phyloP scores from a whole-genome alignment of 164 flowering plant genomes.

The Magnolia changhungtana region DNA sequence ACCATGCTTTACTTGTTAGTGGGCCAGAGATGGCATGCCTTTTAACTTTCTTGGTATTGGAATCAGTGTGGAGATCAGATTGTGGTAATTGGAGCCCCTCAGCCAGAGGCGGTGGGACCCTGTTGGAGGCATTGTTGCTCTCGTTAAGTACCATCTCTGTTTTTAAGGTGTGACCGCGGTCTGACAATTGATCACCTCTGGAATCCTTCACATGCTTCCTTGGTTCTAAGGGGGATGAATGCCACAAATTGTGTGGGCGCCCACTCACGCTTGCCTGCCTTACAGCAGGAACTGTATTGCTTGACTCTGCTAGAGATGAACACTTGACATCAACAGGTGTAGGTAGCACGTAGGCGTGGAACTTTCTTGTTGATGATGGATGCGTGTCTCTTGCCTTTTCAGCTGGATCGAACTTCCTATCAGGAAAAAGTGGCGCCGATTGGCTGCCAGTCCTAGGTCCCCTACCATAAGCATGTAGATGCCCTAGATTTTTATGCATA shows the following conservation, averaged over 20 bases:
- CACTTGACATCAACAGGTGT: constrained; percentile 67
- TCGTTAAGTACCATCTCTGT: constrained; percentile 57
- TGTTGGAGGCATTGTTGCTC: constrained; percentile 42
- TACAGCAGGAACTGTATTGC: constrained; percentile 26
- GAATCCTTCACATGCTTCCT: constrained; percentile 31
- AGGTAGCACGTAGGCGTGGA: constrained; percentile 72
- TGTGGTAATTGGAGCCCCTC: constrained; percentile 36
- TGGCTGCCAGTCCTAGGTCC: constrained; percentile 50
- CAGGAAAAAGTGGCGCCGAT: constrained; percentile 77
- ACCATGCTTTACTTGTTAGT: constrained; percentile 44
- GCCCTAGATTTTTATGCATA: constrained; percentile 31
- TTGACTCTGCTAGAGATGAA: constrained; percentile 29
- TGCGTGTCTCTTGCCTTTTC: constrained; percentile 36
- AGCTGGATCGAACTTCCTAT: constrained; percentile 43
- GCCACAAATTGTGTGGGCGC: constrained; percentile 36
- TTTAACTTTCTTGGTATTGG: constrained; percentile 51
- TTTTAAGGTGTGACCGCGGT: constrained; percentile 19
- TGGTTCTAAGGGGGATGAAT: constrained; percentile 64
- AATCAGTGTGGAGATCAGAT: constrained; percentile 21
- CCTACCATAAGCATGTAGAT: constrained; percentile 26
- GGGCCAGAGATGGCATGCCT: constrained; percentile 81
- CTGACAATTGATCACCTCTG: constrained; percentile 35
- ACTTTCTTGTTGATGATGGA: constrained; percentile 50
- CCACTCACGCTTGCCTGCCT: constrained; percentile 29
- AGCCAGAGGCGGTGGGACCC: constrained; percentile 30